A percentile compares a stretch with the other conserved stretches of the same genome.
phyloP scores from a whole-genome alignment of 768 basidiomycete genomes.

The Rhodosporidiobolus sp. region DNA sequence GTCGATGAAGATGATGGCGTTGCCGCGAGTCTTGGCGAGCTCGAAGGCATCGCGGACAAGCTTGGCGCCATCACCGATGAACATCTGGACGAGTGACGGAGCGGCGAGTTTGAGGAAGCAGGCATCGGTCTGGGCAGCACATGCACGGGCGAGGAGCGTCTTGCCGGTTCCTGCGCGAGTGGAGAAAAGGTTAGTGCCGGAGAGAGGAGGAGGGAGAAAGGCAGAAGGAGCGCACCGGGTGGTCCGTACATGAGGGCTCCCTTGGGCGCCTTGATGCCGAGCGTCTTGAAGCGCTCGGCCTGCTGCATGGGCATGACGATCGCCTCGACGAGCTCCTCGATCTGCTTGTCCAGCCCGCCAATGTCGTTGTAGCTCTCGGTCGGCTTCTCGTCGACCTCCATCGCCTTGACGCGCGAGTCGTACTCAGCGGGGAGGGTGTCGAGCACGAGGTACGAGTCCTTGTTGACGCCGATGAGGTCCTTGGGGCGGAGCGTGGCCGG shows the following conservation, averaged over 20 bases:
- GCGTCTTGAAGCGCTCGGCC: slow-evolving; percentile 93
- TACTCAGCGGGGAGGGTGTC: slow-evolving; percentile 96
- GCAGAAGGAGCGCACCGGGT: slow-evolving; percentile 62
- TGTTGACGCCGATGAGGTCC: slow-evolving; percentile 97
- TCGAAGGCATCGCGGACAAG: slow-evolving; percentile 98
- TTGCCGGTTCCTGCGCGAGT: slow-evolving; percentile 75
- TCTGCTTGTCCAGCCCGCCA: slow-evolving; percentile 98
- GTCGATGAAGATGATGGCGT: slow-evolving; percentile 96
- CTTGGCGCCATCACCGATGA: slow-evolving; percentile 98
- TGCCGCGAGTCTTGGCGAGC: slow-evolving; percentile 91
- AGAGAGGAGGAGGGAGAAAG: neutral
- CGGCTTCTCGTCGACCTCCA: slow-evolving; percentile 98
- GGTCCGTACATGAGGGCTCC: slow-evolving; percentile 99
- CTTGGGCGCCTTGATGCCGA: slow-evolving; percentile 97
- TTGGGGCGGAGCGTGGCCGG: slow-evolving; percentile 82
- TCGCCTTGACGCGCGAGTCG: slow-evolving; percentile 96
- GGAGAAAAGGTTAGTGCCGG: neutral
- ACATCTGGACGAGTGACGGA: slow-evolving; percentile 98
- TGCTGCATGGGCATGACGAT: slow-evolving; percentile 99
- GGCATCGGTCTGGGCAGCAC: slow-evolving; percentile 95
- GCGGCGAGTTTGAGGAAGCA: slow-evolving; percentile 98
- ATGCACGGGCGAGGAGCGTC: slow-evolving; percentile 93
- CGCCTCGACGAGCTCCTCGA: slow-evolving; percentile 95
- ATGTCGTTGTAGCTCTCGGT: slow-evolving; percentile 97
- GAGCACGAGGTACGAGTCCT: slow-evolving; percentile 95